Evolutionary conservation across 2,329 filamentous ascomycete genomes (phyloP).

Genomic region (Tolypocladium endophyticum): DNA sequence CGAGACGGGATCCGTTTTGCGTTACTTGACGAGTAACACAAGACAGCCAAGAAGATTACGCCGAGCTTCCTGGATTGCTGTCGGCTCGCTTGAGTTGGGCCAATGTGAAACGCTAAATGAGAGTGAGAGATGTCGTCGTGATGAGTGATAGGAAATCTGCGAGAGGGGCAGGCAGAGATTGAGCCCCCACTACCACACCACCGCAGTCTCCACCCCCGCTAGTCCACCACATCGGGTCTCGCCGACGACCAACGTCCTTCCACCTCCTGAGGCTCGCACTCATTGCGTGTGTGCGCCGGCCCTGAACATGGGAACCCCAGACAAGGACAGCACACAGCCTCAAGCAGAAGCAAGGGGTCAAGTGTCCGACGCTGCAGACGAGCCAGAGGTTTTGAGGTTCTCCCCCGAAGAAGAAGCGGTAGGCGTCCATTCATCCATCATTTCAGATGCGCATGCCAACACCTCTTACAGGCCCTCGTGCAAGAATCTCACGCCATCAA

Average conservation of each 20-base stretch:
- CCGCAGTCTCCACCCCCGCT: background rate
- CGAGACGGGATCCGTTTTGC: background rate
- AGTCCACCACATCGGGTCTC: background rate
- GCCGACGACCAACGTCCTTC: background rate
- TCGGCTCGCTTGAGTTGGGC: background rate
- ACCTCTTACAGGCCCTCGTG: slow-evolving; percentile 47
- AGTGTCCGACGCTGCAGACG: slow-evolving; percentile 4
- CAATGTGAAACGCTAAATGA: background rate
- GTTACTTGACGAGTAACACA: background rate
- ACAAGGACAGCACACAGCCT: background rate
- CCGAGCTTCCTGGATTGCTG: background rate
- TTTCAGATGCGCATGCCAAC: background rate
- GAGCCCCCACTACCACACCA: background rate
- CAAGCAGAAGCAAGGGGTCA: background rate
- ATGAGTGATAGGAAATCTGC: background rate
- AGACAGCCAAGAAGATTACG: background rate
- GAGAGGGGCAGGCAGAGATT: background rate
- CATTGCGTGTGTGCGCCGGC: background rate
- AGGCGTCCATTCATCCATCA: background rate
- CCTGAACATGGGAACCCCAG: background rate
- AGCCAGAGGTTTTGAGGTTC: slow-evolving; percentile 26
- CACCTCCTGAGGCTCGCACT: background rate
- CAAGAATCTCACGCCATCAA: slow-evolving; percentile 65
- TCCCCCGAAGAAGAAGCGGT: slow-evolving; percentile 47
- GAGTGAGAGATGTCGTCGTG: background rate